Evolutionary conservation across 495 filamentous ascomycete species (phyloP), one percentile per base, ranked within the genome.

Genomic region (Penicilliopsis zonata): DNA sequence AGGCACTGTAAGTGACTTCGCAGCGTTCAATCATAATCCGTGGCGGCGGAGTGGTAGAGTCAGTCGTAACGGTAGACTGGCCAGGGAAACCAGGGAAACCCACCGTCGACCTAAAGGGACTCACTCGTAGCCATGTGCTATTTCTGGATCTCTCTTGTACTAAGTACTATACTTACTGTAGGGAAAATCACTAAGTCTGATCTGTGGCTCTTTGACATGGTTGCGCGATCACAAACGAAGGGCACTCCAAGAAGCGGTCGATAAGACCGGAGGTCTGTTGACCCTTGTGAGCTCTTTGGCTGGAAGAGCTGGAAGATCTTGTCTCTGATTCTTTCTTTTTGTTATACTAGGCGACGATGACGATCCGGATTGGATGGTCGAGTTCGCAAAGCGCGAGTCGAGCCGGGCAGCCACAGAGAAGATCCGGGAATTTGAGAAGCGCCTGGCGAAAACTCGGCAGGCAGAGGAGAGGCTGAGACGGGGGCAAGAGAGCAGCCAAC

Each of bases 181-280:
- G 78, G 87, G 90, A n/a, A 98, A 98, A 74, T 95, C 92, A 2
- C 53, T 98, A 12, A 96, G 90, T 47, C 62, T 98, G 13, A 94
- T 98, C 41, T 98, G 90, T 59, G 79, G 77, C 31, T 75, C 90
- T 20, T 57, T 98, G 41, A 95, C 90, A 1, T 98, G 90, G 92
- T 65, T 96, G 6, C 80, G 90, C 28, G 75, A 86, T 41, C 73
- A 86, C 55, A 88, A 94, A 55, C 70, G 73, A 20, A 67, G 67
- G 36, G 57, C 40, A 0, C 76, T 86, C 36, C 72, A 83, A 30
- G 63, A 75, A 31, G 39, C 54, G 3, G 35, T 65, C 9, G 46
- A 57, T 15, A 35, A 54, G 18, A 40, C 55, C 37, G n/a, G n/a
- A n/a, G n/a, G n/a, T n/a, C n/a, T n/a, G n/a, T n/a, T n/a, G n/a